These are phyloP conservation scores for Lanmaoa pseudosensibilis DNA, from an alignment of 768 basidiomycete species.

Conservation along the genomic window DNA sequence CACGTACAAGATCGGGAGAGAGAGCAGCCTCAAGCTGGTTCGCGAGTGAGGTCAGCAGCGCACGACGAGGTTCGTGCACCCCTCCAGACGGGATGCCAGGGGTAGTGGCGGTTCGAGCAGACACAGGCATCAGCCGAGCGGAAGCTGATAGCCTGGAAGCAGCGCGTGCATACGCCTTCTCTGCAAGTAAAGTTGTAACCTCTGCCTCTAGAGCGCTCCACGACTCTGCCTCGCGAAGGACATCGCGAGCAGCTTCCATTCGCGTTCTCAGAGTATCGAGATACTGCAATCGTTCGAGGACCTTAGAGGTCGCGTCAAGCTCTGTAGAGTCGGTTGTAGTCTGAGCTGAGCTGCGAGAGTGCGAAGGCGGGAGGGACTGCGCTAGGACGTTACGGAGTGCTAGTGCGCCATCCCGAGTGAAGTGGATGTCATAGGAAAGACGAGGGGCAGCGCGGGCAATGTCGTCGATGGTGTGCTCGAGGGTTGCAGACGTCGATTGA, in stretches of 20 bases:
- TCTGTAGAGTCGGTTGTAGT: slow-evolving; percentile 1
- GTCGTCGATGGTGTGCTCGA: slow-evolving; percentile 90
- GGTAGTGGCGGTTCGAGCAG: slow-evolving; percentile 82
- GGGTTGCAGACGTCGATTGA: slow-evolving; percentile 82
- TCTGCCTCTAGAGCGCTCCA: slow-evolving; percentile 96
- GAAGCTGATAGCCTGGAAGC: slow-evolving; percentile 93
- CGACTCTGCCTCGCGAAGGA: slow-evolving; percentile 91
- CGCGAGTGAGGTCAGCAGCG: slow-evolving; percentile 87
- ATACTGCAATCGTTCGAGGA: slow-evolving; percentile 74
- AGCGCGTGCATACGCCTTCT: slow-evolving; percentile 81
- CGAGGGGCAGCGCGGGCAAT: slow-evolving; percentile 90
- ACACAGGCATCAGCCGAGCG: slow-evolving; percentile 84
- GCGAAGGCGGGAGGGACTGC: slow-evolving; percentile 44
- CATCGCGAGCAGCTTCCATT: slow-evolving; percentile 89
- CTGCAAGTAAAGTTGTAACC: slow-evolving; percentile 78
- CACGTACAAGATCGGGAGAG: slow-evolving; percentile 86
- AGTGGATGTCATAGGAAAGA: slow-evolving; percentile 93
- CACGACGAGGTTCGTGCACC: slow-evolving; percentile 74
- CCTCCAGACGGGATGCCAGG: slow-evolving; percentile 14
- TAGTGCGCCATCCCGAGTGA: slow-evolving; percentile 90
- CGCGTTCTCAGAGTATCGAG: slow-evolving; percentile 80
- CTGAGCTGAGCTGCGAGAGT: slow-evolving; percentile 1
- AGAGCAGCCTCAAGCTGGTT: slow-evolving; percentile 94
- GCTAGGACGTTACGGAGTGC: slow-evolving; percentile 68
- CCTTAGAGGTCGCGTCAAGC: slow-evolving; percentile 52